phyloP scores from a whole-genome alignment of 441 rosid genomes.

The Mallotus repandus region DNA sequence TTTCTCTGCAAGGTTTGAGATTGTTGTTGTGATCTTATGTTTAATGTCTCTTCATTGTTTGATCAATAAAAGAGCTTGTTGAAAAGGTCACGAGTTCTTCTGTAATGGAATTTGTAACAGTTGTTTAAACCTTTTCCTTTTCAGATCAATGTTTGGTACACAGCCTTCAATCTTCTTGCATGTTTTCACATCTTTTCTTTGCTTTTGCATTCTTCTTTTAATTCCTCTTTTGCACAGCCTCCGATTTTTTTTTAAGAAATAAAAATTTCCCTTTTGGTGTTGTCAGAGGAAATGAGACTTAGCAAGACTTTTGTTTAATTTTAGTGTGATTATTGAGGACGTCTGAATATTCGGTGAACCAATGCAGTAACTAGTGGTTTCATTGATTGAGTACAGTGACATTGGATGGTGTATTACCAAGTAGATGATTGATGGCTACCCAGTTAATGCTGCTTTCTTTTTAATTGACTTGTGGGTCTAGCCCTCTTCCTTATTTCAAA shows the following conservation, averaged over 20 bases:
- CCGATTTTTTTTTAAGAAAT: background rate
- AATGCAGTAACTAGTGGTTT: slow-evolving; percentile 39
- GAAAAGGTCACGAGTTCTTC: slow-evolving; percentile 25
- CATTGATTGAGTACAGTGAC: slow-evolving; percentile 28
- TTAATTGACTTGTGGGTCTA: background rate
- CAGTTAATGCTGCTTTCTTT: slow-evolving; percentile 26
- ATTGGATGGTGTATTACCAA: slow-evolving; percentile 24
- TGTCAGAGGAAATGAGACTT: slow-evolving; percentile 36
- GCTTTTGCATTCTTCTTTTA: slow-evolving; percentile 12
- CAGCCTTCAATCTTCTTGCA: slow-evolving; percentile 11
- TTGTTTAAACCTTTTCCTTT: slow-evolving; percentile 25
- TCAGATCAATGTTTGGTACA: slow-evolving; percentile 13
- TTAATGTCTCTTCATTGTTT: slow-evolving; percentile 11
- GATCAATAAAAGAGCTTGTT: background rate
- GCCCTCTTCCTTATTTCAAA: background rate
- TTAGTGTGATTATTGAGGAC: slow-evolving; percentile 61
- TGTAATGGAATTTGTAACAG: slow-evolving; percentile 29
- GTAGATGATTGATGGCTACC: slow-evolving; percentile 25
- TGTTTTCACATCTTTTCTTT: slow-evolving; percentile 6
- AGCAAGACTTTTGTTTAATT: slow-evolving; percentile 28
- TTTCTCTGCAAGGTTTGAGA: too few species aligned
- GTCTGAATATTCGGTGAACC: slow-evolving; percentile 42
- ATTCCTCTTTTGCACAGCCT: background rate
- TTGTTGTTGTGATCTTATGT: slow-evolving; percentile 13
- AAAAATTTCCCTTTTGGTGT: background rate